A percentile compares a stretch with the other conserved stretches of the same genome.
These are phyloP conservation scores for Tagetes erecta DNA, from an alignment of 129 eudicot species.

Conservation along the genomic window DNA sequence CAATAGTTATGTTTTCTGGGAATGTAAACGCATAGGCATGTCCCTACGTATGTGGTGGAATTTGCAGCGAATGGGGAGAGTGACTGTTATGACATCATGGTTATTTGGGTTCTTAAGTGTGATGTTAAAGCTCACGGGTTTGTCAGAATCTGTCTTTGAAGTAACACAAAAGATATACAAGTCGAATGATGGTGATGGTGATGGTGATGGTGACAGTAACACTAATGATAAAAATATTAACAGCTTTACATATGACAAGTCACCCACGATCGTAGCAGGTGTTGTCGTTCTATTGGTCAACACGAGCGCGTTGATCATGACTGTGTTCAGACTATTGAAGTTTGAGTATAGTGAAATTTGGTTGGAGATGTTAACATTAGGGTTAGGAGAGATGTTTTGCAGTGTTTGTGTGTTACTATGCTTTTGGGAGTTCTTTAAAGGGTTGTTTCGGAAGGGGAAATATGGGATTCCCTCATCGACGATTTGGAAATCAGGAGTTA, in stretches of 20 bases:
- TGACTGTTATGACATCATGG: slow-evolving; percentile 40
- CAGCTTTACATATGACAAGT: too few species aligned
- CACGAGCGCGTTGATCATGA: slow-evolving; percentile 36
- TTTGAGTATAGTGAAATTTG: not conserved
- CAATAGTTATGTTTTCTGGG: slow-evolving; percentile 31
- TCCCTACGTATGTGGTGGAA: slow-evolving; percentile 53
- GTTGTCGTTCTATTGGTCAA: too few species aligned
- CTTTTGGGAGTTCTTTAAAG: slow-evolving; percentile 45
- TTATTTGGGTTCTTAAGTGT: slow-evolving; percentile 39
- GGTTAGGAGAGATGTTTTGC: too few species aligned
- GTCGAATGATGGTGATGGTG: slow-evolving; percentile 8
- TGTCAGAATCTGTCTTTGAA: slow-evolving; percentile 44
- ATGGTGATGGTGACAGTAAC: too few species aligned
- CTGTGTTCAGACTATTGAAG: slow-evolving; percentile 10
- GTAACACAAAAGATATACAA: slow-evolving; percentile 48
- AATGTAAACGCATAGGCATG: slow-evolving; percentile 46
- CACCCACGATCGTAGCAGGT: too few species aligned
- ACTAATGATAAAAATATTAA: too few species aligned
- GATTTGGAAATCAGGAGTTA: slow-evolving; percentile 40
- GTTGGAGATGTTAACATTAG: slow-evolving; percentile 27
- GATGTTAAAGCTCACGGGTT: slow-evolving; percentile 42
- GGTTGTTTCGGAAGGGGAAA: slow-evolving; percentile 51
- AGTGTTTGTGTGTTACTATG: too few species aligned
- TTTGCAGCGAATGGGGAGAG: slow-evolving; percentile 47
- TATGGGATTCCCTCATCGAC: slow-evolving; percentile 46